Base-by-base conservation (phyloP, 2,329 filamentous ascomycete species). In the Dactylellina leptospora region DNA sequence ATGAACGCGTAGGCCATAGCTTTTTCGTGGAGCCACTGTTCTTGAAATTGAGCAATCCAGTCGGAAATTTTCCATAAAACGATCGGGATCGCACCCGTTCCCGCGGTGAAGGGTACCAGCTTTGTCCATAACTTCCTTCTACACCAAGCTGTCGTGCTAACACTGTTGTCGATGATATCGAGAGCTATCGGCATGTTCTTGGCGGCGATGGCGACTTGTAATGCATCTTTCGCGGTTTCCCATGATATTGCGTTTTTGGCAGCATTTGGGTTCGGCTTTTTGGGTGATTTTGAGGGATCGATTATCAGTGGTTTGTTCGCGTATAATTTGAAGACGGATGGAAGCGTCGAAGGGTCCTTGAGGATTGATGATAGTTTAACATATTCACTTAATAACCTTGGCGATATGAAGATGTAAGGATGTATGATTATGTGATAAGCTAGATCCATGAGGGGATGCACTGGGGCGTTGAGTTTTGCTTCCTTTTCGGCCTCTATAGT, bases 1-100 rank as follows among this genome's bases (percentile, higher is more conserved):
- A 86, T 86, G 78, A 96, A 92, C 3, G 90, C 89, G 71, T 96
- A 86, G 9, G 86, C 86, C 1, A 91, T 96, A 8, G 92, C 92
- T 30, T 86, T 86, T 25, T 82, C 82, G 0, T 88, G 82, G 75
- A 96, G 90, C 85, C 96, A 91, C n/a, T 88, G 88, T 61, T 85
- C 84, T 78, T 93, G 91, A 74, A 88, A 83, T 9, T 82, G 80
- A 1, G 88, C 85, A 25, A 91, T 83, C 78, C 88, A 88, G 0
- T 85, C 84, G 0, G 91, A 90, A 38, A 92, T 79, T 28, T 86
- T 84, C 77, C 92, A 95, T 27, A 89, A 84, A 72, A 86, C 89
- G 55, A 88, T 77, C 0, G 91, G 91, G 3, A 88, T 84, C 13
- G 72, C 53, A 11, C 84, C 81, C 0, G 84, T 83, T 16, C 85